Conservation (phyloP, 1,284 basidiomycete species). For the Puccinia polysora region DNA sequence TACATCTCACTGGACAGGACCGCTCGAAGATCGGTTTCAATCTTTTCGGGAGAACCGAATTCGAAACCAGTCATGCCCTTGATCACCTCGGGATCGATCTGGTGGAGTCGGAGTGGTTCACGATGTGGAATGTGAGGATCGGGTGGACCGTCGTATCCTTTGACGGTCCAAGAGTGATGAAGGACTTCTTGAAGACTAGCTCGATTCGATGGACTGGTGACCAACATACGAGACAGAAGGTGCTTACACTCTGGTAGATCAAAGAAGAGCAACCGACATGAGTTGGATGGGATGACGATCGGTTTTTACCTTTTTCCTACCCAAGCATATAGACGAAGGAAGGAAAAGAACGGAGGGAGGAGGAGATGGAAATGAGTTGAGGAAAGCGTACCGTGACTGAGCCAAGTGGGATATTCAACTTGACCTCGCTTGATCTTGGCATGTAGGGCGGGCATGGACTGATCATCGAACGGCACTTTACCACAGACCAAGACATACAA, state of each 20-base stretch:
- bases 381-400: constrained; percentile 69
- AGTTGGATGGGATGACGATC: too few relatives aligned
- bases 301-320: too few relatives aligned
- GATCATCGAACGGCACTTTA: constrained; percentile 98
- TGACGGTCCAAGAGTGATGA: constrained; percentile 87
- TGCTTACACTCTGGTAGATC: constrained; percentile 78
- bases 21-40: constrained; percentile 67
- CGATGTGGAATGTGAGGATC: constrained; percentile 80
- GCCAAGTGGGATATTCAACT: constrained; percentile 95
- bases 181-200: constrained; percentile 84
- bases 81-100: constrained; percentile 80
- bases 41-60: constrained; percentile 82
- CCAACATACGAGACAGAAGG: constrained; percentile 87
- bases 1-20: constrained; percentile 78
- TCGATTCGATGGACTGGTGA: constrained; percentile 80
- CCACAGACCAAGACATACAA: constrained; percentile 96
- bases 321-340: too few relatives aligned
- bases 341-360: not conserved
- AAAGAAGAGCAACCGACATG: too few relatives aligned
- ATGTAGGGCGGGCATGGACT: constrained; percentile 96
- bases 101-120: constrained; percentile 77
- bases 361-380: constrained; percentile 15
- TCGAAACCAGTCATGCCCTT: constrained; percentile 94
- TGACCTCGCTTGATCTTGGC: constrained; percentile 97
- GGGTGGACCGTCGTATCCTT: constrained; percentile 74